Evolutionary conservation across 23 red algal species (phyloP).

Genomic region (Cyanidioschyzon merolae): DNA sequence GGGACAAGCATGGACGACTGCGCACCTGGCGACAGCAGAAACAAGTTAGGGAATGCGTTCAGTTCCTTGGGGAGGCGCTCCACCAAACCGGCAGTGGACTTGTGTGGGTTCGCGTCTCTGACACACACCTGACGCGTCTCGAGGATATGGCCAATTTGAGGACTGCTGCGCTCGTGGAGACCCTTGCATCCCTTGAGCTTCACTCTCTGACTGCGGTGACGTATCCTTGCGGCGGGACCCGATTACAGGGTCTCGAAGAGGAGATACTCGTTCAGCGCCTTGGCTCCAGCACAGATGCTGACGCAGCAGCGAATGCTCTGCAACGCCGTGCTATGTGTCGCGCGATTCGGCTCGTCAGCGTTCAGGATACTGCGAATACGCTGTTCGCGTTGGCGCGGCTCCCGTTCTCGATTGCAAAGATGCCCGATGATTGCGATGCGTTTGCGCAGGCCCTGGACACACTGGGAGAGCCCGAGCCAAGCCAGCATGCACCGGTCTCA

Average conservation of each 20-base stretch:
- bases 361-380: conserved; percentile 9
- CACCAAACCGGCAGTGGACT: neutral
- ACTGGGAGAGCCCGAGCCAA: neutral
- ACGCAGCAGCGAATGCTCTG: neutral
- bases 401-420: neutral
- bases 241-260: neutral
- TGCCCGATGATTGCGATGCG: conserved; percentile 10
- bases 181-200: neutral
- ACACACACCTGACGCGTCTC: neutral
- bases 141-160: neutral
- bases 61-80: neutral
- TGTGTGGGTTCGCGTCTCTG: neutral
- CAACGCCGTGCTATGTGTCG: neutral
- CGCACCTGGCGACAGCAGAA: neutral
- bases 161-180: neutral
- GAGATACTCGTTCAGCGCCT: neutral
- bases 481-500: neutral
- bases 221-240: conserved; percentile 6
- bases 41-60: neutral
- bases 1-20: neutral
- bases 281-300: neutral
- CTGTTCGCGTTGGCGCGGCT: neutral
- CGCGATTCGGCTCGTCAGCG: neutral
- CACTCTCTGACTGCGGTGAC: neutral
- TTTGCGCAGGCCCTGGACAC: neutral